Evolutionary conservation across 2,329 filamentous ascomycete species (phyloP), one percentile per base, ranked within the genome.

Genomic region (Coniella lustricola): DNA sequence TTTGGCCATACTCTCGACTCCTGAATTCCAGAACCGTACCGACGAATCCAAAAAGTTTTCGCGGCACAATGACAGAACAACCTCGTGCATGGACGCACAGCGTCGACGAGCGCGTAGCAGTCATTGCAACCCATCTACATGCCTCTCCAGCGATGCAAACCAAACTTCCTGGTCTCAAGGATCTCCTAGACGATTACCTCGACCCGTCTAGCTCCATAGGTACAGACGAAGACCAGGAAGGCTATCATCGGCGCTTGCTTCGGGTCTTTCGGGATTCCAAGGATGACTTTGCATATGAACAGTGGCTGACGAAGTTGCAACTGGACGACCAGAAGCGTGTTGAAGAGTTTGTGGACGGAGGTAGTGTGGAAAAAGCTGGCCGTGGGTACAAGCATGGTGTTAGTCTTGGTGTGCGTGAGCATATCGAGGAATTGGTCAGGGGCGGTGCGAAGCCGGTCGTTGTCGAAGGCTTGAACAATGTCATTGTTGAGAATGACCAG

Each of bases 401-500:
- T 4, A 55, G 53, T 33, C 45, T 54, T 8, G 51, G 53, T 14
- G 52, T 51, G 12, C 48, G 53, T 13, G 51, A 54, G 42, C 51
- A 54, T 21, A 12, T 54, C 14, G 20, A 42, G 31, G 14, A 34
- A 5, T 22, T 53, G 33, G n/a, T 33, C 12, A 32, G 46, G 10
- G 39, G 39, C 1, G 38, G 17, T 14, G 16, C 44, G 18, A 25
- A 44, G n/a, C n/a, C 34, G 18, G n/a, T 48, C 14, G 39, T 44
- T 5, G 39, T 16, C 14, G 34, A 16, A 5, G 21, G 40, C 12
- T 14, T 45, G 3, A 21, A 46, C 5, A 39, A 44, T 9, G 38
- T 10, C 1, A n/a, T 13, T 13, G 36, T 25, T 21, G 17, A 18
- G 9, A 17, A 25, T n/a, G 16, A 37, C 7, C 25, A 21, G 10